Conservation (phyloP, 106 monocot genomes). For the Xerophyta viscosa region DNA sequence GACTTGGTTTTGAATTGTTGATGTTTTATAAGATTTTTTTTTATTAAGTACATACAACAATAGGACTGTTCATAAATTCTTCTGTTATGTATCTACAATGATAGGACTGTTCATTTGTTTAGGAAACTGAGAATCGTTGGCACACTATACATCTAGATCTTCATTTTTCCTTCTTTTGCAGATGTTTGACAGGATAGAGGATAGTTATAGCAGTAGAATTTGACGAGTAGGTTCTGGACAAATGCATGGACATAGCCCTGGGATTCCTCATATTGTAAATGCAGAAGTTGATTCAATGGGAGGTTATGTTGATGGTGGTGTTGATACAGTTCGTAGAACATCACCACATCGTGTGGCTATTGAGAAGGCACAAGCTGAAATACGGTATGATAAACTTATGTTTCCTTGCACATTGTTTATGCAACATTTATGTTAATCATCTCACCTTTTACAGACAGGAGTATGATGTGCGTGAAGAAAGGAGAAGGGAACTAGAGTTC, state of each 20-base stretch:
- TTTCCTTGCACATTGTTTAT: not conserved
- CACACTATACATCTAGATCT: too few species aligned
- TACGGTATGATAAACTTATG: conserved; percentile 35
- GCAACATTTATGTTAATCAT: not conserved
- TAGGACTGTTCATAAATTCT: too few species aligned
- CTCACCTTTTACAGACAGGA: conserved; percentile 48
- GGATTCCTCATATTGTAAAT: conserved; percentile 22
- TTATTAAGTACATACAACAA: too few species aligned
- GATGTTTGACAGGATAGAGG: not conserved
- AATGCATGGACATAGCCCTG: conserved; percentile 26
- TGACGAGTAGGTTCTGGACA: not conserved
- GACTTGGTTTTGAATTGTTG: too few species aligned
- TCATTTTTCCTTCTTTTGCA: not conserved
- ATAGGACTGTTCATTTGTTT: too few species aligned
- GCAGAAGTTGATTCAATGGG: conserved; percentile 71
- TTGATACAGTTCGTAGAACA: conserved; percentile 43
- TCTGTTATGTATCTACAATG: too few species aligned
- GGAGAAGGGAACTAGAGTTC: conserved; percentile 85
- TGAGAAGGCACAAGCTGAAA: conserved; percentile 74
- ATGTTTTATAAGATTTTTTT: too few species aligned
- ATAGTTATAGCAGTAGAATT: not conserved
- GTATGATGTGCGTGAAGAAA: conserved; percentile 71
- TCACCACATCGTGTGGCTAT: conserved; percentile 77
- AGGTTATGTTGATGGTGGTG: conserved; percentile 56
- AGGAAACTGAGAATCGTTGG: too few species aligned